A percentile compares a stretch with the other conserved stretches of the same genome.
Conservation (phyloP, 306 rosid species). For the Begonia peltatifolia region DNA sequence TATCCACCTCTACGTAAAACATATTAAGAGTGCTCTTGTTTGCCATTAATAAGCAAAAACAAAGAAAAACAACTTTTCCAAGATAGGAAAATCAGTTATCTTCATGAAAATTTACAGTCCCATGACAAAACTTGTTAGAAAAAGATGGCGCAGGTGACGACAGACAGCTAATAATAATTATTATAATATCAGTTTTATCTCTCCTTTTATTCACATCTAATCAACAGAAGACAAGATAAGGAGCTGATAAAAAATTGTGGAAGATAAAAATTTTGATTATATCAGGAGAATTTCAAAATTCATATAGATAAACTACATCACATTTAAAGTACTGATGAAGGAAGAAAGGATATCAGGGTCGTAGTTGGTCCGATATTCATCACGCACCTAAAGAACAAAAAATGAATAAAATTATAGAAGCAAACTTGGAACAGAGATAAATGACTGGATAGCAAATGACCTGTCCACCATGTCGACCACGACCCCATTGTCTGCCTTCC, state of each 20-base stretch:
- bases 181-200: too few relatives aligned
- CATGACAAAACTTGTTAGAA: too few relatives aligned
- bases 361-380: conserved; percentile 94
- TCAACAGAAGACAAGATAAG: too few relatives aligned
- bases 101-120: too few relatives aligned
- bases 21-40: conserved; percentile 22
- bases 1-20: conserved; percentile 85
- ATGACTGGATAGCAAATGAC: conserved; percentile 15
- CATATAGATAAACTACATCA: too few relatives aligned
- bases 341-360: conserved; percentile 88
- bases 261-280: too few relatives aligned
- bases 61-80: background rate
- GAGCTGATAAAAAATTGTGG: too few relatives aligned
- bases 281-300: too few relatives aligned
- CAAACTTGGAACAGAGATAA: conserved; percentile 2
- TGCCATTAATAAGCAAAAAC: background rate
- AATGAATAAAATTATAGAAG: conserved; percentile 7
- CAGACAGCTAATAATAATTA: too few relatives aligned
- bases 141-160: too few relatives aligned
- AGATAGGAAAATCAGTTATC: too few relatives aligned
- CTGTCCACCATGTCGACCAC: conserved; percentile 98
- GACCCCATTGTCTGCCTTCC: conserved; percentile 99
- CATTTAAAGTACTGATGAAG: too few relatives aligned
- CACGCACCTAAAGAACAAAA: conserved; percentile 61
- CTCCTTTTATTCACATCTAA: background rate